phyloP scores from a whole-genome alignment of 176 grass and related monocot species.

The Calamus simplicifolius region DNA sequence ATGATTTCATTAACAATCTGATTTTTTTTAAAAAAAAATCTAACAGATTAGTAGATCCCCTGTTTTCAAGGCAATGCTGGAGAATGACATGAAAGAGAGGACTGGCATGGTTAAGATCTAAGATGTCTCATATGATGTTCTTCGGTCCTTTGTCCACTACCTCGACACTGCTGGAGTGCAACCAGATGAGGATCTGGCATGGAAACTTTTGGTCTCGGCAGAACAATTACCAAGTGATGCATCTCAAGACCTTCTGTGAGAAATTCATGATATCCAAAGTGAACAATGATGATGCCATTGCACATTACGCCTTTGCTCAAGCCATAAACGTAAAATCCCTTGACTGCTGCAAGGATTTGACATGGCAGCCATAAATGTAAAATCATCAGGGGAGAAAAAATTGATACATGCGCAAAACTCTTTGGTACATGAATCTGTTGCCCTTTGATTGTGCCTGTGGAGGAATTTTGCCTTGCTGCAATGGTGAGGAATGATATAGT shows the following conservation, averaged over 20 bases:
- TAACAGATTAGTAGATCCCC: conserved; percentile 74
- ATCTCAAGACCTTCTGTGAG: conserved; percentile 69
- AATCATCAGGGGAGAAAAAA: no score
- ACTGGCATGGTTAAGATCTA: conserved; percentile 86
- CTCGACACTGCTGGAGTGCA: conserved; percentile 61
- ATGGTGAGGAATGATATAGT: no score
- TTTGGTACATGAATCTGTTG: no score
- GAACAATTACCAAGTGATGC: conserved; percentile 93
- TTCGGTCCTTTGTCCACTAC: conserved; percentile 70
- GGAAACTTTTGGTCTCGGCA: conserved; percentile 50
- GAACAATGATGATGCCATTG: conserved; percentile 60
- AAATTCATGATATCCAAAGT: conserved; percentile 84
- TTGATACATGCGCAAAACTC: no score
- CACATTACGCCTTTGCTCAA: conserved; percentile 51
- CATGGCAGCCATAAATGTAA: conserved; percentile 10
- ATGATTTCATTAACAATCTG: no score
- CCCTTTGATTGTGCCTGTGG: no score
- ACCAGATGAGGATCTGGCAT: conserved; percentile 70
- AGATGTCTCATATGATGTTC: conserved; percentile 61
- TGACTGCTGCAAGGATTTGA: conserved; percentile 38
- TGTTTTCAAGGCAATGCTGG: conserved; percentile 94
- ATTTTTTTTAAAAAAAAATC: no score
- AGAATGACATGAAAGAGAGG: conserved; percentile 95
- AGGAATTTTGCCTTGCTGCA: no score
- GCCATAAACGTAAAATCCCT: no score